phyloP scores from a whole-genome alignment of 225 moss, liverwort and hornwort genomes.

The Bryoerythrophyllum caledonicum region DNA sequence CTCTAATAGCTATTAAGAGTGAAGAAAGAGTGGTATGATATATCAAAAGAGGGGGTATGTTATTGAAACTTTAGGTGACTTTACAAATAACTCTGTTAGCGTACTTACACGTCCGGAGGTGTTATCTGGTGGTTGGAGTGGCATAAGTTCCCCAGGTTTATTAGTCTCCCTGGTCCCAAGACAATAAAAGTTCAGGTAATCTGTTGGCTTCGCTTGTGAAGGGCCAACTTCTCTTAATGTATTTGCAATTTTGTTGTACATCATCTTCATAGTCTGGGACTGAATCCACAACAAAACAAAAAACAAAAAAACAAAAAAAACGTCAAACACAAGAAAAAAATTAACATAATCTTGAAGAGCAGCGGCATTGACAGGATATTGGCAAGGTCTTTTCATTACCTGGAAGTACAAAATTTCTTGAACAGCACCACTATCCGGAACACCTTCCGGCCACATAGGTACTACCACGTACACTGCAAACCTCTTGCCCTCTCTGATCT shows the following conservation, averaged over 20 bases:
- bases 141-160: conserved; percentile 47
- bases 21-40: no score
- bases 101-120: conserved; percentile 64
- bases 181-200: conserved; percentile 88
- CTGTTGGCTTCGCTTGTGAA: conserved; percentile 54
- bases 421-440: conserved; percentile 69
- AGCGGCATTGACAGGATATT: background rate
- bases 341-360: no score
- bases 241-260: conserved; percentile 78
- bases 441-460: conserved; percentile 93
- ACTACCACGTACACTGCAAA: conserved; percentile 80
- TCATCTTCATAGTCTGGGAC: conserved; percentile 94
- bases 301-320: background rate
- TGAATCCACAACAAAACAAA: conserved; percentile 27
- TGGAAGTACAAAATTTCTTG: conserved; percentile 95
- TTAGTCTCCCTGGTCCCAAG: conserved; percentile 68
- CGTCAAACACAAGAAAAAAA: conserved; percentile 4
- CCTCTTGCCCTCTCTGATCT: conserved; percentile 80
- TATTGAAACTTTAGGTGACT: no score
- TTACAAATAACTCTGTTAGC: background rate
- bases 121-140: conserved; percentile 56
- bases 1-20: no score
- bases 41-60: no score
- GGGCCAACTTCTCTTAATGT: conserved; percentile 58
- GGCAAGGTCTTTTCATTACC: conserved; percentile 32